phyloP scores from a whole-genome alignment of 2,329 filamentous ascomycete genomes.

The Claviceps paspali region DNA sequence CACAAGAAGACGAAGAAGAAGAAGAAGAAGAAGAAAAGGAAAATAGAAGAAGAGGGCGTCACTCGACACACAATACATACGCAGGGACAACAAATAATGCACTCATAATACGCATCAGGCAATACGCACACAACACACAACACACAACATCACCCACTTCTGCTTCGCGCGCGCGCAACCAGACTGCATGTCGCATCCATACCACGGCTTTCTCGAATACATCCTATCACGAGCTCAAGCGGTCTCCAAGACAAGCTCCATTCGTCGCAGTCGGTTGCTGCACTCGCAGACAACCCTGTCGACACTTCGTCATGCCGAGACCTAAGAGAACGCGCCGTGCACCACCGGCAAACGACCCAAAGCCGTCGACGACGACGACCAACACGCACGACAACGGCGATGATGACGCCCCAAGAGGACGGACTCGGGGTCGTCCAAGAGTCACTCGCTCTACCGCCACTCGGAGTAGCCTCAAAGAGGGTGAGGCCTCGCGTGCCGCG shows the following conservation, averaged over 20 bases:
- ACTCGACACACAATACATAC: too few species aligned
- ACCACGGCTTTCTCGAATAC: neutral
- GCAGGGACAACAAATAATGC: too few species aligned
- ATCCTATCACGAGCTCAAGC: too few species aligned
- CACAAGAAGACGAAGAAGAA: too few species aligned
- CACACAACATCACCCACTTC: neutral
- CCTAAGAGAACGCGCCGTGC: conserved; percentile 7
- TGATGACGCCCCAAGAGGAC: conserved; percentile 14
- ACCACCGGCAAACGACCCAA: conserved; percentile 1
- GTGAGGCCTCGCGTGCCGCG: conserved; percentile 13
- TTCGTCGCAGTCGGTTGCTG: too few species aligned
- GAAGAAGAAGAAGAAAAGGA: too few species aligned
- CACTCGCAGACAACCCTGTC: too few species aligned
- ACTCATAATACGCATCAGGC: too few species aligned
- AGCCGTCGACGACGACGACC: neutral
- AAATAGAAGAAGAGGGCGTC: too few species aligned
- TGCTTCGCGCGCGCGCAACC: neutral
- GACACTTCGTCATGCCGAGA: conserved; percentile 9
- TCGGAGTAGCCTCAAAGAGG: conserved; percentile 11
- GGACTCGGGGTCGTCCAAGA: conserved; percentile 10
- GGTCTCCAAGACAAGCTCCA: too few species aligned
- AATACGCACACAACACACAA: too few species aligned
- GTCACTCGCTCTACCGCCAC: conserved; percentile 6
- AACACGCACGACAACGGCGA: conserved; percentile 5
- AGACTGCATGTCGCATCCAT: neutral